These are phyloP conservation scores for Leccinum disarticulatum DNA, from an alignment of 768 basidiomycete species.

Conservation along the genomic window DNA sequence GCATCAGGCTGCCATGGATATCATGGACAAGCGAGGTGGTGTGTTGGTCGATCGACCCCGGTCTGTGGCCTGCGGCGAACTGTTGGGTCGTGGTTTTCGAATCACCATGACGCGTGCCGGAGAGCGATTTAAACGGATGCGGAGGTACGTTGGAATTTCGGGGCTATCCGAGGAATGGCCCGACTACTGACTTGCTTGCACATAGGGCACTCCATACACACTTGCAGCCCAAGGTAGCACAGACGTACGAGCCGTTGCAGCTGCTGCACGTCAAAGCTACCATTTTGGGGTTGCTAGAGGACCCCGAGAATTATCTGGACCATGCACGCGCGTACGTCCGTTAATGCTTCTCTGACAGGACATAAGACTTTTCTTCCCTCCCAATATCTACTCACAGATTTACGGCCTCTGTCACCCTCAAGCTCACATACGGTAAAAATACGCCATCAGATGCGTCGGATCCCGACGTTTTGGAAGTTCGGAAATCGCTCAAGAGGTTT, in stretches of 20 bases:
- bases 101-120: slow-evolving; percentile 47
- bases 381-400: slow-evolving; percentile 9
- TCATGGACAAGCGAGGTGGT: slow-evolving; percentile 60
- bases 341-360: slow-evolving; percentile 37
- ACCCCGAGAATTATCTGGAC: slow-evolving; percentile 6
- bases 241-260: slow-evolving; percentile 44
- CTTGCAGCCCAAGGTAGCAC: slow-evolving; percentile 47
- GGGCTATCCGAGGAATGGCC: too few species aligned
- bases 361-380: background rate
- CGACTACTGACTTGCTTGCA: background rate
- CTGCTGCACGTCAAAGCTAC: slow-evolving; percentile 30
- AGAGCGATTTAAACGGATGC: slow-evolving; percentile 53
- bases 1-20: slow-evolving; percentile 51
- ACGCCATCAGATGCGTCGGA: slow-evolving; percentile 12
- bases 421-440: slow-evolving; percentile 23
- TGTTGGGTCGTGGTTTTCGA: slow-evolving; percentile 53
- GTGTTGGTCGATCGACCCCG: slow-evolving; percentile 29
- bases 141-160: slow-evolving; percentile 37
- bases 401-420: slow-evolving; percentile 16
- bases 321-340: slow-evolving; percentile 33
- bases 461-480: slow-evolving; percentile 20
- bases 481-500: slow-evolving; percentile 23
- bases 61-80: slow-evolving; percentile 48
- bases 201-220: slow-evolving; percentile 53
- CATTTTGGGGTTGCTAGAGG: slow-evolving; percentile 13